A percentile compares a stretch with the other conserved stretches of the same genome.
Conservation (phyloP, 805 yeast species). For the Yarrowia hollandica region DNA sequence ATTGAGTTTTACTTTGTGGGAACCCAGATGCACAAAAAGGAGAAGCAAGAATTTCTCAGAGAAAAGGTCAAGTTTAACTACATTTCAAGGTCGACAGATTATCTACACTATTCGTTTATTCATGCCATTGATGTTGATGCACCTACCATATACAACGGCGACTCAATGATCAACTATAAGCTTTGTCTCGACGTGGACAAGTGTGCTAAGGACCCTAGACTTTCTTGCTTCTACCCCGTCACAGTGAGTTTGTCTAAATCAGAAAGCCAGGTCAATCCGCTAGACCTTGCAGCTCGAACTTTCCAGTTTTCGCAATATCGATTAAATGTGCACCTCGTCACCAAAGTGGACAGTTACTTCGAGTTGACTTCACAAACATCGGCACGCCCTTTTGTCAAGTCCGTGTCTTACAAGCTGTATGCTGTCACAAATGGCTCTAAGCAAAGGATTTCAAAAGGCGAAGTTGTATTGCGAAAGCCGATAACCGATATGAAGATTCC, state of each 20-base stretch:
- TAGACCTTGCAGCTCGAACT: neutral
- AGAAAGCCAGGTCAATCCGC: neutral
- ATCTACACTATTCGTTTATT: neutral
- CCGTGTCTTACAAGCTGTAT: slow-evolving; percentile 3
- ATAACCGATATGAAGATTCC: slow-evolving; percentile 12
- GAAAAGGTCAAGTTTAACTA: slow-evolving; percentile 10
- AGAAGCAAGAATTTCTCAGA: neutral
- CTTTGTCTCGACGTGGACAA: neutral
- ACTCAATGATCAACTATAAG: slow-evolving; percentile 8
- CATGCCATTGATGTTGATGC: neutral
- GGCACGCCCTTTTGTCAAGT: neutral
- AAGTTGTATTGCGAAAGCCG: neutral
- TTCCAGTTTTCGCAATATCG: neutral
- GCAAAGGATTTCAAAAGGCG: slow-evolving; percentile 1
- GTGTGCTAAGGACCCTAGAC: neutral
- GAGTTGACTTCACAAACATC: neutral
- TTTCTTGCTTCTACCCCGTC: slow-evolving; percentile 10
- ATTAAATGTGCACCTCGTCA: neutral
- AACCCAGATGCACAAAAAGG: slow-evolving; percentile 18
- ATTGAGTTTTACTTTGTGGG: slow-evolving; percentile 16
- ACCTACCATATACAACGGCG: slow-evolving; percentile 9
- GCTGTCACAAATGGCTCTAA: slow-evolving; percentile 4
- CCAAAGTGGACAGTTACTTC: neutral
- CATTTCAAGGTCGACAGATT: neutral
- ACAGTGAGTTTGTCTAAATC: neutral